phyloP scores from a whole-genome alignment of 2,329 filamentous ascomycete genomes.

The Rhinocladiella mackenziei region DNA sequence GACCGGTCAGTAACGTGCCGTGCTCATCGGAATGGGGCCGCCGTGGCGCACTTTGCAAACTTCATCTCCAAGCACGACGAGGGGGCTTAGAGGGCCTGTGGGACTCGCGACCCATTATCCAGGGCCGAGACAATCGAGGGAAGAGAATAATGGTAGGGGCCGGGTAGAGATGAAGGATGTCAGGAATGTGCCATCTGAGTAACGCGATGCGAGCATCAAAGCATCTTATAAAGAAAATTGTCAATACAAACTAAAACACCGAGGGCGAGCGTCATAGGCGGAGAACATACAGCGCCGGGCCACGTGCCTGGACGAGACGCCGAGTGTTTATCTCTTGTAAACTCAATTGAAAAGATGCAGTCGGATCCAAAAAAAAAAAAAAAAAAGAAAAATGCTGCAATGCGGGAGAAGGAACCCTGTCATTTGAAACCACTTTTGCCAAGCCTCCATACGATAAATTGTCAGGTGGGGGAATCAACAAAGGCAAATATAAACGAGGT shows the following conservation, averaged over 20 bases:
- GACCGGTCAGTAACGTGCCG: conserved; percentile 12
- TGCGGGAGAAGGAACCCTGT: neutral
- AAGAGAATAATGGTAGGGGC: neutral
- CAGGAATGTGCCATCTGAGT: neutral
- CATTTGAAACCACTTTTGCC: neutral
- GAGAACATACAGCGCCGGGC: neutral
- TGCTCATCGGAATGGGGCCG: conserved; percentile 27
- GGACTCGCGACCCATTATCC: neutral
- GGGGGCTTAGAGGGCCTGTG: neutral
- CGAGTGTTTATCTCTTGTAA: no score
- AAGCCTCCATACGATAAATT: no score
- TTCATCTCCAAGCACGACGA: conserved; percentile 48
- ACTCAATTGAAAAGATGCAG: no score
- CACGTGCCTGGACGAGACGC: conserved; percentile 7
- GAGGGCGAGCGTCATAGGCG: conserved; percentile 7
- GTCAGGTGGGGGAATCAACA: no score
- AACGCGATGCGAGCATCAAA: neutral
- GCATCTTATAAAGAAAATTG: neutral
- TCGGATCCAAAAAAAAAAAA: no score
- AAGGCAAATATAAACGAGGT: no score
- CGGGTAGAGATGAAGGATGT: neutral
- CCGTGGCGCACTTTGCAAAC: conserved; percentile 54
- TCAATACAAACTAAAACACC: neutral
- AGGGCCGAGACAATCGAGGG: neutral
- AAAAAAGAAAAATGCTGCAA: no score